Evolutionary conservation across 805 yeast species (phyloP).

Genomic region (Kodamaea kaohsiungensis): DNA sequence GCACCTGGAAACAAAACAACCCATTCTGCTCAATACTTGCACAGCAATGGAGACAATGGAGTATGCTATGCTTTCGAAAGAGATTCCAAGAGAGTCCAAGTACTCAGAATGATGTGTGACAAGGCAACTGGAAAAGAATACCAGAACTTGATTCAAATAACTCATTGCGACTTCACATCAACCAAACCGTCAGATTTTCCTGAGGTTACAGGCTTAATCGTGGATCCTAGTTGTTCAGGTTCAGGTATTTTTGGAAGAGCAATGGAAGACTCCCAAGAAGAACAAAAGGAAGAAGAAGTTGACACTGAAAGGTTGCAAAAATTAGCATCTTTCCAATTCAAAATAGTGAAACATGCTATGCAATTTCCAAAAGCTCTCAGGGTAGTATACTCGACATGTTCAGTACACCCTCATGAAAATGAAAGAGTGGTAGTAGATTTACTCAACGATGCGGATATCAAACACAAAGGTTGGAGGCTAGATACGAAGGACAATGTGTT

Average conservation of each 20-base stretch:
- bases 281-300: conserved; percentile 50
- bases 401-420: conserved; percentile 90
- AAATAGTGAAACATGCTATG: conserved; percentile 86
- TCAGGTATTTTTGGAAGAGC: conserved; percentile 96
- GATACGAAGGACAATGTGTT: conserved; percentile 61
- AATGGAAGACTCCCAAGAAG: conserved; percentile 49
- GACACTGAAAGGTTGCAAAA: conserved; percentile 64
- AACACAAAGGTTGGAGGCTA: conserved; percentile 73
- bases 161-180: conserved; percentile 65
- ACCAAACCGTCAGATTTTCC: conserved; percentile 58
- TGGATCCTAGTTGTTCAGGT: conserved; percentile 98
- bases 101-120: conserved; percentile 72
- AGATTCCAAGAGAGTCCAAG: conserved; percentile 69
- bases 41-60: conserved; percentile 15
- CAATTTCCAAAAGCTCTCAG: conserved; percentile 72
- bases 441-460: conserved; percentile 64
- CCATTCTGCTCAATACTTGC: conserved; percentile 73
- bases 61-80: conserved; percentile 85
- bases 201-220: conserved; percentile 75
- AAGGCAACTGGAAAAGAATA: conserved; percentile 49
- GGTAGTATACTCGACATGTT: conserved; percentile 93
- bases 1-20: conserved; percentile 99
- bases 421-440: conserved; percentile 87
- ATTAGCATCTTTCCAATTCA: conserved; percentile 82
- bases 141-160: conserved; percentile 45